Evolutionary conservation across 208 protist species (phyloP).

Genomic region (Crithidia fasciculata): DNA sequence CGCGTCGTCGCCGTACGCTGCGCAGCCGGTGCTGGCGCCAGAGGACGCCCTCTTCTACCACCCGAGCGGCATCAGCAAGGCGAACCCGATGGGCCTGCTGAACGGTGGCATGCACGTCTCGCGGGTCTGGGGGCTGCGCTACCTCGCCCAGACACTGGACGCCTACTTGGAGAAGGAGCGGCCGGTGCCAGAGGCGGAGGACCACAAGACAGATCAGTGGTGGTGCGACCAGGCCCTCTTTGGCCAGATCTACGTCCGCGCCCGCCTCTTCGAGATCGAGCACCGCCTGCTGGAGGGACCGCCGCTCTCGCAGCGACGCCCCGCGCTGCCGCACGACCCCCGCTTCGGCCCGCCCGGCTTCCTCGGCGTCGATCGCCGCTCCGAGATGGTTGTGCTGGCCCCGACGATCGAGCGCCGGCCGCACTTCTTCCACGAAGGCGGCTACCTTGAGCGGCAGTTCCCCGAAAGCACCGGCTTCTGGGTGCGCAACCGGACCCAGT

Average conservation of each 20-base stretch:
- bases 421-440: conserved; percentile 19
- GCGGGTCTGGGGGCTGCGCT: conserved; percentile 40
- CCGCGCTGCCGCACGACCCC: conserved; percentile 4
- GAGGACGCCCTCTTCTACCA: conserved; percentile 33
- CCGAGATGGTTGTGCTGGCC: conserved; percentile 28
- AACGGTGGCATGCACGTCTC: conserved; percentile 40
- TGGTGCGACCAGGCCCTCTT: conserved; percentile 39
- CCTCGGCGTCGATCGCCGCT: conserved; percentile 25
- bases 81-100: conserved; percentile 26
- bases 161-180: conserved; percentile 21
- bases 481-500: conserved; percentile 19
- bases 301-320: conserved; percentile 4
- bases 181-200: conserved; percentile 19
- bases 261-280: conserved; percentile 36
- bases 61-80: conserved; percentile 10
- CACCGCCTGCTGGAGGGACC: conserved; percentile 31
- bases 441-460: conserved; percentile 29
- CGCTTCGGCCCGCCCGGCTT: conserved; percentile 20
- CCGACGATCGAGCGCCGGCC: conserved; percentile 15
- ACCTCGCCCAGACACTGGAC: conserved; percentile 17
- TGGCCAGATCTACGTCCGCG: conserved; percentile 35
- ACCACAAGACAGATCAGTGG: conserved; percentile 25
- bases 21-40: not conserved
- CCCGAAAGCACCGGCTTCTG: not conserved
- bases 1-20: conserved; percentile 10